phyloP scores from a whole-genome alignment of 2,329 filamentous ascomycete genomes.

The Sporothrix mexicana region DNA sequence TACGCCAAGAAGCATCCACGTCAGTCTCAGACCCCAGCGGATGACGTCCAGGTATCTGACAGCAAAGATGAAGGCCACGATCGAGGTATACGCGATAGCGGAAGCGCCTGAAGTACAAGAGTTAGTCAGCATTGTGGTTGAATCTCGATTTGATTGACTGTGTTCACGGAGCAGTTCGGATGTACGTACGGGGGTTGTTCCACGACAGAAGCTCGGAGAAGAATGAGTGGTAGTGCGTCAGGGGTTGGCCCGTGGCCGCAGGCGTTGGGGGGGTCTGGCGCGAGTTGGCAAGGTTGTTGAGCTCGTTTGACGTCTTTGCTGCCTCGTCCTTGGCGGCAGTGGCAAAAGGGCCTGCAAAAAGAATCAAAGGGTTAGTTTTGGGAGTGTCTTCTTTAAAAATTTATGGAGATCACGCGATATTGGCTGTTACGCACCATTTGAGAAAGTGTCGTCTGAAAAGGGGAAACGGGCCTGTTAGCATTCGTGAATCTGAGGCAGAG shows the following conservation, averaged over 20 bases:
- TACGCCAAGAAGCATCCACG: slow-evolving; percentile 65
- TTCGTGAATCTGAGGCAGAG: not conserved
- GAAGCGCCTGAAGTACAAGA: slow-evolving; percentile 59
- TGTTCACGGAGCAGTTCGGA: not conserved
- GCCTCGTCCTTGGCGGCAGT: slow-evolving; percentile 63
- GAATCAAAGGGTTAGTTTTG: slow-evolving; percentile 15
- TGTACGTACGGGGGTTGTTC: slow-evolving; percentile 67
- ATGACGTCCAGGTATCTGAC: slow-evolving; percentile 69
- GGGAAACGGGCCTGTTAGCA: not conserved
- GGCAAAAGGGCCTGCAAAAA: slow-evolving; percentile 60
- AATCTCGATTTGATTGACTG: too few relatives aligned
- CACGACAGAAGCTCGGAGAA: slow-evolving; percentile 73
- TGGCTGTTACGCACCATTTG: slow-evolving; percentile 1
- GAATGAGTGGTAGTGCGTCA: slow-evolving; percentile 74
- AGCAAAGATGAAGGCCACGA: slow-evolving; percentile 65
- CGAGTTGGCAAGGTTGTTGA: slow-evolving; percentile 63
- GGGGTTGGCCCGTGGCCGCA: slow-evolving; percentile 63
- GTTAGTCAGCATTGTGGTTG: not conserved
- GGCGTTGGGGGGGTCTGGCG: slow-evolving; percentile 60
- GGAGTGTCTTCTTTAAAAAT: not conserved
- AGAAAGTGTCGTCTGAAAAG: slow-evolving; percentile 4
- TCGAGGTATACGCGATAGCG: slow-evolving; percentile 65
- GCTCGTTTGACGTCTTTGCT: slow-evolving; percentile 61
- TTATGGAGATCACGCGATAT: not conserved
- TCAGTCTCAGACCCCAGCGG: slow-evolving; percentile 69